A percentile compares a stretch with the other conserved stretches of the same genome.
These are phyloP conservation scores for Teratosphaeria viscida DNA, from an alignment of 2,329 filamentous ascomycete genomes.

Conservation along the genomic window DNA sequence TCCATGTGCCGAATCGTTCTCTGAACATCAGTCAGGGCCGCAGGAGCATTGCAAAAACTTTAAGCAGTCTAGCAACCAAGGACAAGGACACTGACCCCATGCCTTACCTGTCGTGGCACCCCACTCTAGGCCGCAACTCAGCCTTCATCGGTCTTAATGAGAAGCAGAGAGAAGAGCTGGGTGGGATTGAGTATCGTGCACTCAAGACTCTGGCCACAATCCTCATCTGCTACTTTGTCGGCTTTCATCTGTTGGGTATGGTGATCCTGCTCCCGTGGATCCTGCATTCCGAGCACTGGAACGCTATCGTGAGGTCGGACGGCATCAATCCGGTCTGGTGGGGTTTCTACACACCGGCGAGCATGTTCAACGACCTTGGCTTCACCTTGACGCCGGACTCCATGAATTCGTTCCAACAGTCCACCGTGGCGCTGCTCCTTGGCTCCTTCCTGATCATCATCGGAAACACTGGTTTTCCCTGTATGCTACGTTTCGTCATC, in stretches of 20 bases:
- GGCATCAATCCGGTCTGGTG: conserved; percentile 71
- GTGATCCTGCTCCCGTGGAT: conserved; percentile 75
- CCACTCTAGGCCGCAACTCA: conserved; percentile 87
- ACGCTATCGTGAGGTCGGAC: conserved; percentile 49
- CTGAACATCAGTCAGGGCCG: background rate
- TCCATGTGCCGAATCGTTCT: conserved; percentile 1
- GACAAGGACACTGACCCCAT: conserved; percentile 47
- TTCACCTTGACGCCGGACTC: conserved; percentile 87
- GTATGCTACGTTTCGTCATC: conserved; percentile 87
- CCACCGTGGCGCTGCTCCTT: conserved; percentile 63
- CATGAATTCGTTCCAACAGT: conserved; percentile 78
- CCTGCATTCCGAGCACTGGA: conserved; percentile 50
- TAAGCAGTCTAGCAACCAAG: conserved; percentile 46
- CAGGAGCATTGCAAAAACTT: conserved; percentile 36
- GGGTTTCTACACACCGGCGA: conserved; percentile 78
- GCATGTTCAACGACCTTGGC: conserved; percentile 90
- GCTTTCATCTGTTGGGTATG: conserved; percentile 66
- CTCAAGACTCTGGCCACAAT: conserved; percentile 73
- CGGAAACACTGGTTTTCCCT: conserved; percentile 89
- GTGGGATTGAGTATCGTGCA: conserved; percentile 91
- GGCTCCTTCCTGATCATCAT: conserved; percentile 83
- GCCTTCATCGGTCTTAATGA: conserved; percentile 80
- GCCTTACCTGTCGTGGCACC: conserved; percentile 90
- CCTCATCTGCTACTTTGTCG: conserved; percentile 65
- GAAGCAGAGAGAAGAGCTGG: conserved; percentile 84